phyloP scores from a whole-genome alignment of 805 yeast genomes.

The Myxozyma geophila region DNA sequence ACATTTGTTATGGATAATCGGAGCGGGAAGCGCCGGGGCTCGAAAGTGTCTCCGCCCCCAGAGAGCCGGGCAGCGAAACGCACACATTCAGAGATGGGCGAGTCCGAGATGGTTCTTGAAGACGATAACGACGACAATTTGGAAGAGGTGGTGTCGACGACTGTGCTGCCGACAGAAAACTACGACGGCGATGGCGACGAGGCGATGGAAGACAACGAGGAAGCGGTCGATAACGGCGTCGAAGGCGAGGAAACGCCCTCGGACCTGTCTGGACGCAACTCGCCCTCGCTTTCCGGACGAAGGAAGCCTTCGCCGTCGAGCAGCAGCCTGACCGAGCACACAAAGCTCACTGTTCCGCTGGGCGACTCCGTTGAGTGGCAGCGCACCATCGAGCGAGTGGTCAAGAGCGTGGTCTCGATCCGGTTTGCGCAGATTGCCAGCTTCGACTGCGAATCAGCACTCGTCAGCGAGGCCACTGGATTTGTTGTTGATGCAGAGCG shows the following conservation, averaged over 20 bases:
- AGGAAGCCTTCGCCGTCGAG: background rate
- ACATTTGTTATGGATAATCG: background rate
- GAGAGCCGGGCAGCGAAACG: constrained; percentile 15
- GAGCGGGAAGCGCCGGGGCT: constrained; percentile 15
- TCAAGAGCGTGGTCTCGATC: constrained; percentile 83
- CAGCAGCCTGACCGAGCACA: background rate
- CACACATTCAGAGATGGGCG: constrained; percentile 8
- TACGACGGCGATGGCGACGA: constrained; percentile 10
- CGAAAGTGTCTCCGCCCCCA: constrained; percentile 10
- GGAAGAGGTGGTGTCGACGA: background rate
- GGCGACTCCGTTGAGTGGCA: constrained; percentile 61
- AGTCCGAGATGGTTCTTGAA: constrained; percentile 6
- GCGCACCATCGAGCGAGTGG: constrained; percentile 76
- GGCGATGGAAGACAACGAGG: constrained; percentile 5
- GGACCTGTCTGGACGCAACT: constrained; percentile 8
- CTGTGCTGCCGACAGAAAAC: background rate
- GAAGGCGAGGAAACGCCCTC: constrained; percentile 12
- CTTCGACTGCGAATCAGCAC: constrained; percentile 82
- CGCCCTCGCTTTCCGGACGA: background rate
- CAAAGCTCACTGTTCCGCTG: constrained; percentile 1
- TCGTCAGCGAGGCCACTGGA: constrained; percentile 92
- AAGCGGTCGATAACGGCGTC: constrained; percentile 6
- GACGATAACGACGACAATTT: background rate
- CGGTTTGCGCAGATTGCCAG: constrained; percentile 85
- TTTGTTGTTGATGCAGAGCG: constrained; percentile 83